These are phyloP conservation scores for Cercospora zeae-maydis DNA, from an alignment of 2,329 filamentous ascomycete genomes.

Conservation along the genomic window DNA sequence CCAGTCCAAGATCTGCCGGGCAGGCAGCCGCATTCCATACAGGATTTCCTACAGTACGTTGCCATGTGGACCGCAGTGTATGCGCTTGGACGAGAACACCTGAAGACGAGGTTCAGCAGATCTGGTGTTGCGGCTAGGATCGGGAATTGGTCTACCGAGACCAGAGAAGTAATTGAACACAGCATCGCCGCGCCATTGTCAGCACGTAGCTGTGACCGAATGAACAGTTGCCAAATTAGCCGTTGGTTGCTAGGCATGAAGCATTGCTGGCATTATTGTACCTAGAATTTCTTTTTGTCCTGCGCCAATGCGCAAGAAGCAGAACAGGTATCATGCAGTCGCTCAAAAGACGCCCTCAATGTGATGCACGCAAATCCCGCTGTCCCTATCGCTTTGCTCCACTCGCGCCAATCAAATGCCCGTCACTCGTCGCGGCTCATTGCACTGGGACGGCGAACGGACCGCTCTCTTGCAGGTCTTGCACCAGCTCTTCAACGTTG, in stretches of 20 bases:
- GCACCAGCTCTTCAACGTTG: slow-evolving; percentile 80
- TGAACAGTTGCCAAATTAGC: not conserved
- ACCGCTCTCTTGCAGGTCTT: slow-evolving; percentile 71
- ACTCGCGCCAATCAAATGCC: not conserved
- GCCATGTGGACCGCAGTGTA: not conserved
- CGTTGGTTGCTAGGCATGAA: not conserved
- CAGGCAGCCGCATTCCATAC: not conserved
- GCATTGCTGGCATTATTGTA: not conserved
- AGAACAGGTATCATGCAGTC: slow-evolving; percentile 12
- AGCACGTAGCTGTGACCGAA: not conserved
- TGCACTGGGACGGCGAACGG: slow-evolving; percentile 51
- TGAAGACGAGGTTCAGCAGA: not conserved
- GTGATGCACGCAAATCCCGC: not conserved
- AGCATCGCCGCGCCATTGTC: not conserved
- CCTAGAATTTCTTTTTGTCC: not conserved
- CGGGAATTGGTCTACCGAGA: not conserved
- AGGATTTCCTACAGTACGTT: not conserved
- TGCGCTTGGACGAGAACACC: not conserved
- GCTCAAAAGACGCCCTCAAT: slow-evolving; percentile 1
- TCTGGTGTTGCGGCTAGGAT: not conserved
- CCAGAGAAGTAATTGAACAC: not conserved
- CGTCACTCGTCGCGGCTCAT: not conserved
- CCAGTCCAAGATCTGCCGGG: not conserved
- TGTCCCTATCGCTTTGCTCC: not conserved
- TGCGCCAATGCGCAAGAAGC: not conserved